These are phyloP conservation scores for Buddleja alternifolia DNA, from an alignment of 257 asterid genomes.

Conservation along the genomic window DNA sequence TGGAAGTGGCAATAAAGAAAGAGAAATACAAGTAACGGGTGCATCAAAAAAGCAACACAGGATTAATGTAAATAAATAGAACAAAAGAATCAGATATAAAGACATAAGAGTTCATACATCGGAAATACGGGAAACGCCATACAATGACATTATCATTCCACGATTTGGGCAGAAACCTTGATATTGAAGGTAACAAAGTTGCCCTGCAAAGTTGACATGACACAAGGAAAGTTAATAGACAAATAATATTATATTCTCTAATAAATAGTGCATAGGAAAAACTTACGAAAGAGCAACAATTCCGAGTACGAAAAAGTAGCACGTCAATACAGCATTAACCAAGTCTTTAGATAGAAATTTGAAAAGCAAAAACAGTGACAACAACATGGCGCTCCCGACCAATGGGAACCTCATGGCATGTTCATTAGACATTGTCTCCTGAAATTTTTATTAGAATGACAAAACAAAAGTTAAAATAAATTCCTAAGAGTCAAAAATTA, in stretches of 20 bases:
- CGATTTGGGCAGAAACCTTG: conserved; percentile 65
- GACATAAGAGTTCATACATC: conserved; percentile 48
- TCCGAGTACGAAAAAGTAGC: conserved; percentile 94
- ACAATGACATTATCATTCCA: conserved; percentile 81
- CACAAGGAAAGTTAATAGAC: conserved; percentile 15
- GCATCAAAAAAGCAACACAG: background rate
- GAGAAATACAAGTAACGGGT: background rate
- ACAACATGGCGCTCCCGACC: conserved; percentile 95
- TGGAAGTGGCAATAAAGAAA: conserved; percentile 12
- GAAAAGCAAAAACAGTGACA: conserved; percentile 91
- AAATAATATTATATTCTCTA: background rate
- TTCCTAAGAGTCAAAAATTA: background rate
- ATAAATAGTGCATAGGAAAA: conserved; percentile 32
- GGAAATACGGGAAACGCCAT: conserved; percentile 78
- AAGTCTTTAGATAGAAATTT: conserved; percentile 95
- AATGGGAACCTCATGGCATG: conserved; percentile 98
- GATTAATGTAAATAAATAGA: background rate
- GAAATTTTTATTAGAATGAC: conserved; percentile 27
- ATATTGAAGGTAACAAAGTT: conserved; percentile 78
- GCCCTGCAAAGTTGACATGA: conserved; percentile 63
- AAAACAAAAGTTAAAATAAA: conserved; percentile 1
- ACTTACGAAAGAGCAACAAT: conserved; percentile 95
- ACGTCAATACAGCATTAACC: conserved; percentile 95
- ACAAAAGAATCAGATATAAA: conserved; percentile 27
- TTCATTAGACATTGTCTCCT: conserved; percentile 98